Percentiles rank a stretch among this genome's conserved stretches.
These are phyloP conservation scores for Leccinum imitatum DNA, from an alignment of 768 basidiomycete genomes.

Conservation along the genomic window DNA sequence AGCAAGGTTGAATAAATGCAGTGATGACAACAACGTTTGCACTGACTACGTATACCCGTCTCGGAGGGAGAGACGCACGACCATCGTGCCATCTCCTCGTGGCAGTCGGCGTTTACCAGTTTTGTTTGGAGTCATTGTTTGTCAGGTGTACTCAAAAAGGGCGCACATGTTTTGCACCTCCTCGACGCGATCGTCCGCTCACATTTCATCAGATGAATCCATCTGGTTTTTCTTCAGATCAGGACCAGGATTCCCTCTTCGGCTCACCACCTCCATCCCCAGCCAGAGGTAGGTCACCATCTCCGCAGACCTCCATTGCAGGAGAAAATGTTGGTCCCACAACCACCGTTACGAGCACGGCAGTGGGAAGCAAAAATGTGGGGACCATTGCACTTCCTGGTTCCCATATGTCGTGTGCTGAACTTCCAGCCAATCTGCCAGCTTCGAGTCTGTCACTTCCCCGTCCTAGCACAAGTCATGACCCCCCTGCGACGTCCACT, in stretches of 20 bases:
- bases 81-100: too few relatives aligned
- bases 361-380: constrained; percentile 55
- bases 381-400: constrained; percentile 98
- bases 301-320: constrained; percentile 38
- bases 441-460: constrained; percentile 50
- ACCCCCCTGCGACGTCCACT: constrained; percentile 24
- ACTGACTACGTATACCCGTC: too few relatives aligned
- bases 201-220: constrained; percentile 16
- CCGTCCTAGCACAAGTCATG: constrained; percentile 20
- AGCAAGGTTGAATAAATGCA: too few relatives aligned
- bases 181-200: constrained; percentile 1
- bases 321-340: constrained; percentile 17
- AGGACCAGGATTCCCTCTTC: constrained; percentile 73
- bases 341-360: constrained; percentile 29
- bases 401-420: constrained; percentile 81
- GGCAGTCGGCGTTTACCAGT: neutral
- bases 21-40: too few relatives aligned
- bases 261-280: constrained; percentile 76
- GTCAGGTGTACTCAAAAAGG: constrained; percentile 3
- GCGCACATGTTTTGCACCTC: too few relatives aligned
- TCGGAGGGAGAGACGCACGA: too few relatives aligned
- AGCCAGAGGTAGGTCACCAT: constrained; percentile 73
- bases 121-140: constrained; percentile 13
- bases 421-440: constrained; percentile 80
- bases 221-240: constrained; percentile 14